Base-by-base conservation (phyloP, 2,329 filamentous ascomycete species). In the Venturia oleaginea region DNA sequence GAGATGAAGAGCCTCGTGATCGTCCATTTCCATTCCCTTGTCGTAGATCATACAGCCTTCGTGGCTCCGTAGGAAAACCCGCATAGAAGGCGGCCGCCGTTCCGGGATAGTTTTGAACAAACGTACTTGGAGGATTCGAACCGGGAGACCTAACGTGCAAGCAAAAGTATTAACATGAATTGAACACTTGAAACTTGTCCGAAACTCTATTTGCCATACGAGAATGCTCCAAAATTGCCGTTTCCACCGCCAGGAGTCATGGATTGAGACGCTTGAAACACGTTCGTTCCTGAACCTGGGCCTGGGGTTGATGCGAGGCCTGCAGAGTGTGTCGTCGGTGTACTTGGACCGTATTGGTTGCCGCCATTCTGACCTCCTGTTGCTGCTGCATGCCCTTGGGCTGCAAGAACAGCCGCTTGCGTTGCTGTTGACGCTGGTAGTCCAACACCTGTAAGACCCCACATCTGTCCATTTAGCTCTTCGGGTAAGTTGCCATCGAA, bases 401-500 rank as follows among this genome's bases (percentile, higher is more conserved):
- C 43, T 24, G 63, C 65, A 22, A 66, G 65, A n/a, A 66, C 64
- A 7, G 63, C 64, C 13, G 43, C 43, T 32, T 66, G 65, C 22
- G 55, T 57, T 32, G 65, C 42, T n/a, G 64, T 24, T 17, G 64
- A 61, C 27, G 65, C 65, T 43, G 65, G 65, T 24, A 24, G 30
- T 13, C 65, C 65, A 13, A 66, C 65, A 30, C 65, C 72, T 72
- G 62, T 73, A 71, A 97, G 80, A 13, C 93, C 93, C 90, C 93
- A 97, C 70, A 97, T 92, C 76, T 95, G 93, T 66, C 92, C 92
- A 68, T 95, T 91, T 69, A 95, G 81, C 40, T 82, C 89, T 37
- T 90, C 85, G 7, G 90, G 86, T 59, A 97, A 89, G 30, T 86
- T 83, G 67, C 90, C 89, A 70, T 89, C 88, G 77, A 96, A 97